Conservation (phyloP, 140 eudicot species). For the Oenanthe javanica region DNA sequence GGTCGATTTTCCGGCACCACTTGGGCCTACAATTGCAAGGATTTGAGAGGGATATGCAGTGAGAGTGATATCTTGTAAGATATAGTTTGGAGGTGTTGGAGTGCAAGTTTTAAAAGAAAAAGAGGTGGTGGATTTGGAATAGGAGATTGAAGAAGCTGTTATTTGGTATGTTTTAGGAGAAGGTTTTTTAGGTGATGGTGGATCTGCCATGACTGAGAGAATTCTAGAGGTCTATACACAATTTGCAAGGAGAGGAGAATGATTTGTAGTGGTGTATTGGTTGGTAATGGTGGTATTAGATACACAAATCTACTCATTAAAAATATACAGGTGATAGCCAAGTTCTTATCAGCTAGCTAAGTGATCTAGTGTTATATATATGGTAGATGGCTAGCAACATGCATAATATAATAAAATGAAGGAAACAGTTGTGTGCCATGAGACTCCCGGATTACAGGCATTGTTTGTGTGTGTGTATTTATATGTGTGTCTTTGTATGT, state of each 20-base stretch:
- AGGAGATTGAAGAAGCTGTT: slow-evolving; percentile 65
- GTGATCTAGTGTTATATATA: neutral
- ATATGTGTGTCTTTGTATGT: neutral
- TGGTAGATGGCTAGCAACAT: neutral
- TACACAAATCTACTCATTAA: neutral
- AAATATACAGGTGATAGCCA: neutral
- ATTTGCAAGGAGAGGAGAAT: neutral
- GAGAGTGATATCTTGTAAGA: slow-evolving; percentile 64
- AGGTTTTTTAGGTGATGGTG: slow-evolving; percentile 27
- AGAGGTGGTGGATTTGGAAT: slow-evolving; percentile 52
- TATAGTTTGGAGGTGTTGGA: slow-evolving; percentile 44
- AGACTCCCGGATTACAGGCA: slow-evolving; percentile 2
- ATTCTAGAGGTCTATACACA: neutral
- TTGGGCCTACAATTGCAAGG: slow-evolving; percentile 94
- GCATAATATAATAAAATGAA: neutral
- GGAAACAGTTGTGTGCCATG: slow-evolving; percentile 1
- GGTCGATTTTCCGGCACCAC: slow-evolving; percentile 97
- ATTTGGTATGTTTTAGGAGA: slow-evolving; percentile 35
- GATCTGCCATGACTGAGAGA: slow-evolving; percentile 42
- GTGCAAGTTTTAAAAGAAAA: slow-evolving; percentile 45
- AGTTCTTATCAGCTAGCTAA: neutral
- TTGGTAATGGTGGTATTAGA: neutral
- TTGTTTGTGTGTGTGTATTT: neutral
- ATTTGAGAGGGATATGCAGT: slow-evolving; percentile 81
- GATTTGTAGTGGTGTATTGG: slow-evolving; percentile 1